Evolutionary conservation across 2,329 filamentous ascomycete genomes (phyloP), one percentile per base, ranked within the genome.

Genomic region (Aspergillus intermedius): DNA sequence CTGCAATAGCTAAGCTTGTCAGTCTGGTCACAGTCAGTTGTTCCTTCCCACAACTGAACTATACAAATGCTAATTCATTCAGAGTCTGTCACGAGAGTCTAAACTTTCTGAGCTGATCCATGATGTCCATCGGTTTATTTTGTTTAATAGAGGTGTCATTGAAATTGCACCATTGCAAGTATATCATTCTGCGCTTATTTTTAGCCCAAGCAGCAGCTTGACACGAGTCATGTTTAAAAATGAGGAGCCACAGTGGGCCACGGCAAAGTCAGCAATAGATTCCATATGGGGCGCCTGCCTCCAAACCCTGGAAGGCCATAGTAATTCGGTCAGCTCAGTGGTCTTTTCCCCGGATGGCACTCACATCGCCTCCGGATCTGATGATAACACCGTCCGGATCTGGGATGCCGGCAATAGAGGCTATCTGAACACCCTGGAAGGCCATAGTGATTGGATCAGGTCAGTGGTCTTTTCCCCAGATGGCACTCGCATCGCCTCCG

Each of bases 111-210:
- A 13, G 47, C 19, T 30, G 17, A 45, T 45, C 25, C 25, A 4
- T 21, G 60, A 69, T 37, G 49, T 54, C 12, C 54, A 50, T 22
- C 53, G 60, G 43, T 66, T 56, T 51, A 63, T 60, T 54, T 57
- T 49, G 23, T 55, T 59, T 49, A 51, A 51, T 46, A 62, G 44
- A 47, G 42, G 13, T 42, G 44, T 58, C 39, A 62, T 67, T 34
- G 47, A 64, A 23, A 51, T 44, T 6, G 35, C 51, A n/a, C 54
- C 62, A 13, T 47, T 56, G 6, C 32, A 34, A 34, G 32, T 34
- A 10, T 34, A 34, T 34, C 3, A 34, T 15, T 34, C 32, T 32
- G 50, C 34, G 25, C 54, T 52, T 10, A 52, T 53, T 32, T 69
- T 68, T 43, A 54, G 53, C 39, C 64, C 62, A 37, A 19, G 7